phyloP scores from a whole-genome alignment of 2,329 filamentous ascomycete genomes.

The Clonostachys chloroleuca region DNA sequence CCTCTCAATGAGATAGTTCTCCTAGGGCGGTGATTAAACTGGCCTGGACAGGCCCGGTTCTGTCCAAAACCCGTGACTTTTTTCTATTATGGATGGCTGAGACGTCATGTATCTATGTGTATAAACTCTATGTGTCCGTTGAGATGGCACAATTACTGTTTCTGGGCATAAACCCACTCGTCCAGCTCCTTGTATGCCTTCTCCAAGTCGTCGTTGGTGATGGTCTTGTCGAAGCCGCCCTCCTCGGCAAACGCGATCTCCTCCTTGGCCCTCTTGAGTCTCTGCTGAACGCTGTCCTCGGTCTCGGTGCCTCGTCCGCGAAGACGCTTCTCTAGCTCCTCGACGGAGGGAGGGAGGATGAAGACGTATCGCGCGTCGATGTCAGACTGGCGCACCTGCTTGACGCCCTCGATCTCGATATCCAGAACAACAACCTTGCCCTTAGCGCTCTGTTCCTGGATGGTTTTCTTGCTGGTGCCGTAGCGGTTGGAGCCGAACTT shows the following conservation, averaged over 20 bases:
- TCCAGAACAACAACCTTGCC: conserved; percentile 79
- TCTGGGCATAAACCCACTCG: conserved; percentile 29
- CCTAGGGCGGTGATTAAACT: no score
- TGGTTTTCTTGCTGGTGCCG: conserved; percentile 77
- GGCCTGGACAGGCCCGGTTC: no score
- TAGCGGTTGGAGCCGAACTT: conserved; percentile 84
- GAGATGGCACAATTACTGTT: no score
- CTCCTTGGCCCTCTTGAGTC: conserved; percentile 65
- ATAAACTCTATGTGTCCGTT: no score
- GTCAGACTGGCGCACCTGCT: conserved; percentile 78
- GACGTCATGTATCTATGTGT: no score
- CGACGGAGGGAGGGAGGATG: conserved; percentile 72
- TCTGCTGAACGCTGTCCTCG: conserved; percentile 65
- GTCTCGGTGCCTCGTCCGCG: conserved; percentile 74
- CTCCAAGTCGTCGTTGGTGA: conserved; percentile 39
- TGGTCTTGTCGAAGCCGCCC: conserved; percentile 43
- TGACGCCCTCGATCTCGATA: conserved; percentile 97
- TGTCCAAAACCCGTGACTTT: no score
- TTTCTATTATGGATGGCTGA: no score
- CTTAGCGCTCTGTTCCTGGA: conserved; percentile 68
- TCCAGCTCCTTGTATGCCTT: conserved; percentile 50
- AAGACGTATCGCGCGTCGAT: conserved; percentile 80
- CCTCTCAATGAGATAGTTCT: no score
- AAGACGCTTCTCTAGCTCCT: conserved; percentile 69
- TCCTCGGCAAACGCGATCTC: conserved; percentile 72